Evolutionary conservation across 1,284 basidiomycete genomes (phyloP).

Genomic region (Ceratobasidium sp.): DNA sequence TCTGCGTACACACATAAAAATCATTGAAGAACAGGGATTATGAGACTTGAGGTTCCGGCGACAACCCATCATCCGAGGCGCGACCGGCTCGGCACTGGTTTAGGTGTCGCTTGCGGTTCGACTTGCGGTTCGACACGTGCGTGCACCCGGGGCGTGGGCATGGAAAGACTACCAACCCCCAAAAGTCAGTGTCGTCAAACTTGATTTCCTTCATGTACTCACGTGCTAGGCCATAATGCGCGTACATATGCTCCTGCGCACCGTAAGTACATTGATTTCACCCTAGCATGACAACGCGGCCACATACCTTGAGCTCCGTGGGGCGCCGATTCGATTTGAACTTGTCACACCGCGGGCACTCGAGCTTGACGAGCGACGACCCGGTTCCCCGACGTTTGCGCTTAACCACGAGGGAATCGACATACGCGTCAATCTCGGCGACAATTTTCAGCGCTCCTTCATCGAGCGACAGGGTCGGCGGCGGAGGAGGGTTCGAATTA

Average conservation of each 20-base stretch:
- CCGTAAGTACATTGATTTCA: background rate
- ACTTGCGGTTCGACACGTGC: background rate
- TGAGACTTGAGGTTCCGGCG: background rate
- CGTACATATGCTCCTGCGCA: slow-evolving; percentile 3
- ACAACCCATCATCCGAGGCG: background rate
- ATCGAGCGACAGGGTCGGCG: background rate
- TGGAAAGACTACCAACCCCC: background rate
- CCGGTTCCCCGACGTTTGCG: background rate
- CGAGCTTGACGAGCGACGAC: background rate
- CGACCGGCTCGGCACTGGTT: background rate
- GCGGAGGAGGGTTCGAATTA: background rate
- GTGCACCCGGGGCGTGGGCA: background rate
- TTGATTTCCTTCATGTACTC: background rate
- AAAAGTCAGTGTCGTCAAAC: background rate
- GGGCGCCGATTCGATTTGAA: background rate
- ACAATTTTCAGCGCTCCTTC: background rate
- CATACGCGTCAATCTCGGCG: background rate
- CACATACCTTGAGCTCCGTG: background rate
- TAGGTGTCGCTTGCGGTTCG: background rate
- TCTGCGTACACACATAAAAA: background rate
- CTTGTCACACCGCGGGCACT: background rate
- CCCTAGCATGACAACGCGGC: no score
- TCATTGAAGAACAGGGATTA: background rate
- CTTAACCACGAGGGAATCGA: background rate
- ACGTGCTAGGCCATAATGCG: background rate